Conservation (phyloP, 2,329 filamentous ascomycete genomes). For the Rhynchosporium agropyri region DNA sequence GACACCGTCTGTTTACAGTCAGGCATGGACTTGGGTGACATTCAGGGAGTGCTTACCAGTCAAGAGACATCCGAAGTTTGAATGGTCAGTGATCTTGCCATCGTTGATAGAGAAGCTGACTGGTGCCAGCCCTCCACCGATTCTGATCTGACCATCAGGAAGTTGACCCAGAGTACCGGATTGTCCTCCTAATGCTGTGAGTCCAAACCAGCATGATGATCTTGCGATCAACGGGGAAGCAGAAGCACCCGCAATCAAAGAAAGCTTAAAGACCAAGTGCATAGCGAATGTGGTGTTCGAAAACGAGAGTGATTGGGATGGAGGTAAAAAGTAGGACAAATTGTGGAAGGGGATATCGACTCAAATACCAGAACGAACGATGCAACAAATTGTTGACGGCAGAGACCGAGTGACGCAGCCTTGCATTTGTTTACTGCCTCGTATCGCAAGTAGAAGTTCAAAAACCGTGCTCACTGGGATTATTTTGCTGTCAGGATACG, state of each 20-base stretch:
- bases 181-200: conserved; percentile 52
- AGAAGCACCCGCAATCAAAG: conserved; percentile 41
- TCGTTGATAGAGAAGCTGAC: conserved; percentile 58
- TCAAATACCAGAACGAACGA: neutral
- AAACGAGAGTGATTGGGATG: conserved; percentile 17
- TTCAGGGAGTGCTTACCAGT: conserved; percentile 51
- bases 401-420: neutral
- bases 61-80: conserved; percentile 63
- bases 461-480: conserved; percentile 11
- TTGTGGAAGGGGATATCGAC: neutral
- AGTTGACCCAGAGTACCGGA: conserved; percentile 62
- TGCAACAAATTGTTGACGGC: neutral
- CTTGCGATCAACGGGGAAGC: conserved; percentile 44
- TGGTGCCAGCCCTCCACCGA: conserved; percentile 52
- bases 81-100: conserved; percentile 56
- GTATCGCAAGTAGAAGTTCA: conserved; percentile 10
- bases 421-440: neutral
- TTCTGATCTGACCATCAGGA: conserved; percentile 61
- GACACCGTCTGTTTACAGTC: conserved; percentile 19
- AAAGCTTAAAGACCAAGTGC: conserved; percentile 22
- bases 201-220: conserved; percentile 54
- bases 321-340: neutral
- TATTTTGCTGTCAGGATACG: neutral
- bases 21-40: neutral
- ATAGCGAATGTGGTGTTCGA: conserved; percentile 23